A percentile compares a stretch with the other conserved stretches of the same genome.
Conservation (phyloP, 2,329 filamentous ascomycete species). For the Pseudogymnoascus sp. region DNA sequence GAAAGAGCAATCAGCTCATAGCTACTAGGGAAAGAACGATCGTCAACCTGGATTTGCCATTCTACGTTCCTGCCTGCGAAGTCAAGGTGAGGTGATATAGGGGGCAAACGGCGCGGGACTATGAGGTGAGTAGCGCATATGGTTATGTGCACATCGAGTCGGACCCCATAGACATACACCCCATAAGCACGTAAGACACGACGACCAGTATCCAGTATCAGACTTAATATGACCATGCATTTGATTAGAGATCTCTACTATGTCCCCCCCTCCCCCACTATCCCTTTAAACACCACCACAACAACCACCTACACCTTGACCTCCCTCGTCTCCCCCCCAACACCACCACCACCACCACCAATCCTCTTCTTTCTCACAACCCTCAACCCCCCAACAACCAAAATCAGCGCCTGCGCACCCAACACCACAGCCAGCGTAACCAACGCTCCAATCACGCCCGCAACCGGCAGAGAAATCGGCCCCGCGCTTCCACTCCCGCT, state of each 20-base stretch:
- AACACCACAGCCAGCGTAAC: conserved; percentile 60
- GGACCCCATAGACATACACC: too few relatives aligned
- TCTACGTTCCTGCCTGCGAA: not conserved
- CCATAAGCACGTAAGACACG: not conserved
- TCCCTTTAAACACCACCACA: not conserved
- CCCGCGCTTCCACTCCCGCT: conserved; percentile 20
- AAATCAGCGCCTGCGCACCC: conserved; percentile 44
- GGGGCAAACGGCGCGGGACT: not conserved
- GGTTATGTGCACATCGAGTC: too few relatives aligned
- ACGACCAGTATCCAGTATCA: not conserved
- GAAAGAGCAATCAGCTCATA: not conserved
- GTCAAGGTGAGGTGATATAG: not conserved
- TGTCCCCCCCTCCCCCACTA: not conserved
- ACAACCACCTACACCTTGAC: not conserved
- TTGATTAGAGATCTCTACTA: not conserved
- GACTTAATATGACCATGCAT: not conserved
- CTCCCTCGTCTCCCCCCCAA: not conserved
- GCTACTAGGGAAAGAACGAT: not conserved
- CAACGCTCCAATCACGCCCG: conserved; percentile 71
- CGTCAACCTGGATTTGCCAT: not conserved
- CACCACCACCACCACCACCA: not conserved
- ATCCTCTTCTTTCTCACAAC: conserved; percentile 47
- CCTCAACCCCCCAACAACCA: conserved; percentile 50
- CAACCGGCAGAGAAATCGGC: conserved; percentile 62
- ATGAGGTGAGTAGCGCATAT: too few relatives aligned